Evolutionary conservation across 257 asterid species (phyloP), one percentile per base, ranked within the genome.

Genomic region (Capsicum rhomboideum): DNA sequence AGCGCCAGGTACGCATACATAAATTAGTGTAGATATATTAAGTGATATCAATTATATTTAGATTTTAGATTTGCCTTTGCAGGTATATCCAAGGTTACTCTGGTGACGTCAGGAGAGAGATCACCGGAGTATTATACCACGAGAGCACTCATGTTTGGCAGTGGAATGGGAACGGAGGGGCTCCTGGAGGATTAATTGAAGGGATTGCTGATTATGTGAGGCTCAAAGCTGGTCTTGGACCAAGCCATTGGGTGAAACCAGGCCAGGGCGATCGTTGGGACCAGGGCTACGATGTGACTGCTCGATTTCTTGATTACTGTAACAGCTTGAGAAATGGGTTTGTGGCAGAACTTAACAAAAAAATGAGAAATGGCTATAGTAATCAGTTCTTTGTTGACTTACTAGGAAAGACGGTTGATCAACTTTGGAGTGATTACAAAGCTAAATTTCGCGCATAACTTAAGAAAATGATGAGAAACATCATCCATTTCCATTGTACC

Each of bases 61-160:
- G 13, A 49, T 49, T 14, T 14, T 75, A 16, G 23, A 14, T 46
- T 13, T 28, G 4, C 0, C 9, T 75, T 46, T 75, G 44, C 26
- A 49, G 80, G 10, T 92, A 90, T 59, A 90, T 92, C 12, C 80
- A 86, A 29, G 63, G 89, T 16, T 91, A 63, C 40, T 63, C 71
- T 12, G 71, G 71, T 8, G 71, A 63, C 6, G 71, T 63, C 6
- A 63, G 71, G 40, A 63, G 10, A 63, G 71, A 63, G 71, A 63
- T 63, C 6, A 63, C 10, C 1, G 71, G 71, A 28, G 71, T 94
- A 37, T 9, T 94, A 8, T 90, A 87, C 87, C 98, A 92, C 20
- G 97, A 94, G 72, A 83, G 83, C 88, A 85, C 93, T 0, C 98
- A 92, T 9, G 20, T 92, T 0, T 92, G 93, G 94, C 98, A 93